phyloP scores from a whole-genome alignment of 352 stramenopile genomes.

The Blastocystis sp. region DNA sequence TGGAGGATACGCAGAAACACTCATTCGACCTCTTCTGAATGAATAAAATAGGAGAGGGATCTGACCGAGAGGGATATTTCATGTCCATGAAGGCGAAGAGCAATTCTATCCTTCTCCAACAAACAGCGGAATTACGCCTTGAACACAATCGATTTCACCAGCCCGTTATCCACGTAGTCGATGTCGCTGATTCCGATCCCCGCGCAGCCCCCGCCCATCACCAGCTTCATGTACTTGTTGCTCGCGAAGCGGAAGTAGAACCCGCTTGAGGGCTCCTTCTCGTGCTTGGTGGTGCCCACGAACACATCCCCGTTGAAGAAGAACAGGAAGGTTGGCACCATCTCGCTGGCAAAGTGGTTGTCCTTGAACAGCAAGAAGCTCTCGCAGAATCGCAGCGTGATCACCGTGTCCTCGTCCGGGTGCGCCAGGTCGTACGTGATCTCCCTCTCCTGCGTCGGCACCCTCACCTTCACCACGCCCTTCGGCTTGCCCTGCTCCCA shows the following conservation, averaged over 20 bases:
- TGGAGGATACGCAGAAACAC: neutral
- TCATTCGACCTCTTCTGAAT: neutral
- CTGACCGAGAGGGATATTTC: neutral
- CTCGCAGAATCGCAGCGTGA: neutral
- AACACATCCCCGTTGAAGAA: conserved; percentile 56
- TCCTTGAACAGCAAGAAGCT: neutral
- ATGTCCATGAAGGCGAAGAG: neutral
- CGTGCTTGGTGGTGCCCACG: neutral
- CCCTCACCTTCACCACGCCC: neutral
- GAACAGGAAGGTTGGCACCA: conserved; percentile 4
- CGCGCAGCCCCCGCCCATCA: neutral
- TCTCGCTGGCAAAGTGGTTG: neutral
- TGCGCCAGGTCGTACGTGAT: conserved; percentile 27
- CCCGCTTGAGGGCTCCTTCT: neutral
- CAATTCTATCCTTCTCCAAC: neutral
- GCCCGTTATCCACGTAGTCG: neutral
- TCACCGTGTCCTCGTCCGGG: neutral
- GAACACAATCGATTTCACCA: neutral
- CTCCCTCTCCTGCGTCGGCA: neutral
- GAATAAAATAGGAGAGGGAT: neutral
- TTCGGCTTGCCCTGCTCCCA: conserved; percentile 19
- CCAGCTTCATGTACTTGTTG: conserved; percentile 4
- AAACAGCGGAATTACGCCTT: neutral
- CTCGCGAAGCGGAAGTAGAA: conserved; percentile 10
- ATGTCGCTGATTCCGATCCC: conserved; percentile 19